phyloP scores from a whole-genome alignment of 306 rosid species.

The Citrullus colocynthis region DNA sequence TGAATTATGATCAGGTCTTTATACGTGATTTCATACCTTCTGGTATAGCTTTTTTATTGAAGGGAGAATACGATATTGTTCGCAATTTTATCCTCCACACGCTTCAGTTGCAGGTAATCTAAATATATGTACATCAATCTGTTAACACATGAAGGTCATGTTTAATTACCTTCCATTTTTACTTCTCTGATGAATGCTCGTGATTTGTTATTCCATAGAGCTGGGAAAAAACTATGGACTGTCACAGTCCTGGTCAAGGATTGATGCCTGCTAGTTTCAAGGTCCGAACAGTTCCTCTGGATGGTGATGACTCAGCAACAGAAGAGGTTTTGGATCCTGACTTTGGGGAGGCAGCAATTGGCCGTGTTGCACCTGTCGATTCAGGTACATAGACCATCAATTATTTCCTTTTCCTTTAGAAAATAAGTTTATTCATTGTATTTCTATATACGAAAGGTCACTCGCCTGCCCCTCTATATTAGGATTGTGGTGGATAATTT shows the following conservation, averaged over 20 bases:
- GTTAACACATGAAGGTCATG: not conserved
- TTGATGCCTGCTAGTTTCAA: constrained; percentile 92
- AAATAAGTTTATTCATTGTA: not conserved
- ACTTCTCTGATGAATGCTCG: not conserved
- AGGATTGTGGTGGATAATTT: constrained; percentile 94
- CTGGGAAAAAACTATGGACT: constrained; percentile 95
- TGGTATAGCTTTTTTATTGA: constrained; percentile 74
- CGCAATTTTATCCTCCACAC: constrained; percentile 74
- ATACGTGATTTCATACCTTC: constrained; percentile 89
- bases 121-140: not conserved
- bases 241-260: constrained; percentile 94
- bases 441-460: not conserved
- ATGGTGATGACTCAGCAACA: constrained; percentile 64
- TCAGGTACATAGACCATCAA: constrained; percentile 42
- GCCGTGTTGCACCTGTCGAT: constrained; percentile 90
- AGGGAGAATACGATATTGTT: constrained; percentile 83
- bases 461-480: constrained; percentile 1
- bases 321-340: constrained; percentile 91
- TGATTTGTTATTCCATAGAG: constrained; percentile 32
- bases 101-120: constrained; percentile 79
- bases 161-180: not conserved
- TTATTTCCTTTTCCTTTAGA: not conserved
- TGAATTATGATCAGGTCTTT: constrained; percentile 84
- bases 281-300: constrained; percentile 73
- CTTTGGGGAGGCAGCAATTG: constrained; percentile 93